Evolutionary conservation across 192 early-diverging fungal species (phyloP), one percentile per base, ranked within the genome.

Genomic region (Dissophora globulifera): DNA sequence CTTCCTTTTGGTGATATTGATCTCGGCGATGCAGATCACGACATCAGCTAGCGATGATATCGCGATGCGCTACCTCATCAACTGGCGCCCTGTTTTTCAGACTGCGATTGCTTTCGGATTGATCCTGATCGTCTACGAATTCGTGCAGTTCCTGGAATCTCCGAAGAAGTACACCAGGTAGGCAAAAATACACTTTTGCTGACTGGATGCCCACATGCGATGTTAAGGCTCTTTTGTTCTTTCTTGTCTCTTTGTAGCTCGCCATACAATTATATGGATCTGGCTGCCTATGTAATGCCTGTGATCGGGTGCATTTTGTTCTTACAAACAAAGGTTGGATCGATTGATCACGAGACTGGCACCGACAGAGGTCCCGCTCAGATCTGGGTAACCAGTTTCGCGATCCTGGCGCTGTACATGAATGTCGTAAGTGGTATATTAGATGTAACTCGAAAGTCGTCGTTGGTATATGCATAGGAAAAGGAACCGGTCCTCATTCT

Each of bases 311-410:
- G 57, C 22, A 42, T 32, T 16, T 4, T 49, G 10, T 56, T 76
- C 40, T 15, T 76, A 38, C 22, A 47, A 8, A 26, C 43, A 4
- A 48, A 33, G 29, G 40, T 26, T 3, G 25, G 41, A 27, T 8
- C 31, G 15, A 41, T 8, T 16, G 5, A 45, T 32, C 22, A 48
- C 7, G 15, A 9, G 13, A 38, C 15, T 33, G 35, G 33, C 15
- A 23, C 6, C 1, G 69, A 72, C 35, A 6, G 2, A n/a, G 62
- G 62, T 0, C 70, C 70, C 1, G 25, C 33, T 9, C 72, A 67
- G 29, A 67, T 76, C 20, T 60, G 63, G 58, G 50, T 62, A 5
- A 33, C 67, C 50, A 76, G 72, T 43, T 76, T 76, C 33, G 62
- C 45, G 19, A 67, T 76, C 49, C 16, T 76, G 30, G 58, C 58